A percentile compares a stretch with the other conserved stretches of the same genome.
These are phyloP conservation scores for Vitellaria paradoxa DNA, from an alignment of 179 eudicot genomes.

Conservation along the genomic window DNA sequence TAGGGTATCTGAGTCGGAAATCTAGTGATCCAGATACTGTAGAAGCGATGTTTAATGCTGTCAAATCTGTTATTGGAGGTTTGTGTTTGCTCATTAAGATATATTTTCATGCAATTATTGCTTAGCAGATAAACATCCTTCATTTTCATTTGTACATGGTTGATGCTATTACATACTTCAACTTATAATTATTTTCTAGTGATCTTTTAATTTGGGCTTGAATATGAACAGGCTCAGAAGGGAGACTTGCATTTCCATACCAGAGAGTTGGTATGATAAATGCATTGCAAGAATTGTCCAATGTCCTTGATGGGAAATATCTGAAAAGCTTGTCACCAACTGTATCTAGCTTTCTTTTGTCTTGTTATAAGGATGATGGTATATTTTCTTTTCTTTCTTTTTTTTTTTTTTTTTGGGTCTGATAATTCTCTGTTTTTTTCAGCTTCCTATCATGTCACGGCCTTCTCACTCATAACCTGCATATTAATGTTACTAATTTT, in stretches of 20 bases:
- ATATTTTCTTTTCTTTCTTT: slow-evolving; percentile 5
- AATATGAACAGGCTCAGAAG: slow-evolving; percentile 80
- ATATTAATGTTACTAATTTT: background rate
- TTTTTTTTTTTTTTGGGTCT: slow-evolving; percentile 4
- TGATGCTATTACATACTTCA: slow-evolving; percentile 11
- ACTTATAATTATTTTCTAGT: background rate
- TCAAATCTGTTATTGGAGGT: slow-evolving; percentile 92
- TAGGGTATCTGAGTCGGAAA: slow-evolving; percentile 75
- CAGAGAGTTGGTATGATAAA: slow-evolving; percentile 94
- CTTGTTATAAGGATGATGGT: slow-evolving; percentile 96
- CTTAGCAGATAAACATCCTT: slow-evolving; percentile 2
- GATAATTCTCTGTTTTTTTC: background rate
- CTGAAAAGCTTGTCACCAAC: slow-evolving; percentile 54
- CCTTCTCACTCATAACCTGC: background rate
- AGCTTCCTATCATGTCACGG: background rate
- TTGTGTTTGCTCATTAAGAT: slow-evolving; percentile 10
- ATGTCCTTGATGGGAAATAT: slow-evolving; percentile 81
- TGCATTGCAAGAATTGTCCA: slow-evolving; percentile 76
- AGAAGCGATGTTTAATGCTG: slow-evolving; percentile 61
- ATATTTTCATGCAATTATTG: background rate
- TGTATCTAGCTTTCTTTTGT: slow-evolving; percentile 63
- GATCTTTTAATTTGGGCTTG: slow-evolving; percentile 7
- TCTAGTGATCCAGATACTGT: slow-evolving; percentile 92
- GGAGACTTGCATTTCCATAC: slow-evolving; percentile 94
- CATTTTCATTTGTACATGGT: background rate